These are phyloP conservation scores for Ophiostoma quercus DNA, from an alignment of 2,329 filamentous ascomycete species.

Conservation along the genomic window DNA sequence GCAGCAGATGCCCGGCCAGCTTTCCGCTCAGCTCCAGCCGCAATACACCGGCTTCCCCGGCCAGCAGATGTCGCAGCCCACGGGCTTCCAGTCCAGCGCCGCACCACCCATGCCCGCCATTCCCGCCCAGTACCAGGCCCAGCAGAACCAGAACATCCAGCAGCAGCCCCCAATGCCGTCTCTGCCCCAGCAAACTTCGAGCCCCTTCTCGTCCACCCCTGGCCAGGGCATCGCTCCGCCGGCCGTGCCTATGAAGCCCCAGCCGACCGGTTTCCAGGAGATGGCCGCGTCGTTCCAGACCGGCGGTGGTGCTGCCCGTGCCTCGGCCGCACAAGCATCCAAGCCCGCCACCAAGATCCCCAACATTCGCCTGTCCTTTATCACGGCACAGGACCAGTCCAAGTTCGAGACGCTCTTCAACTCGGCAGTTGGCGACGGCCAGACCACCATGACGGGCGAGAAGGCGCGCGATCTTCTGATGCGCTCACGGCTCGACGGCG, in stretches of 20 bases:
- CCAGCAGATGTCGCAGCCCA: constrained; percentile 43
- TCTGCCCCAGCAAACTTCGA: constrained; percentile 40
- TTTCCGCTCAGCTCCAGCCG: constrained; percentile 47
- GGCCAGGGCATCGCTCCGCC: constrained; percentile 42
- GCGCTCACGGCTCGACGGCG: constrained; percentile 80
- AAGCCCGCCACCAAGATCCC: constrained; percentile 72
- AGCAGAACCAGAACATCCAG: constrained; percentile 37
- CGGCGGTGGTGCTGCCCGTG: constrained; percentile 38
- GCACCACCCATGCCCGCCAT: constrained; percentile 54
- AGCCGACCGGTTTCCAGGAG: constrained; percentile 59
- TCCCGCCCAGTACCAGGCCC: constrained; percentile 54
- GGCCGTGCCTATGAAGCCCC: constrained; percentile 56
- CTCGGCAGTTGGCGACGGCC: constrained; percentile 78
- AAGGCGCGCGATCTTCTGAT: constrained; percentile 86
- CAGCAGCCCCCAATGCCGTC: constrained; percentile 23
- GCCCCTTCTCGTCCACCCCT: constrained; percentile 44
- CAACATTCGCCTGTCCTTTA: constrained; percentile 90
- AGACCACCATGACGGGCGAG: constrained; percentile 82
- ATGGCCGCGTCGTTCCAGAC: constrained; percentile 64
- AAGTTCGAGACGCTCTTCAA: constrained; percentile 98
- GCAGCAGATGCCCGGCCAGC: constrained; percentile 40
- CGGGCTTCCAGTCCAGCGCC: constrained; percentile 55
- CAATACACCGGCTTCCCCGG: constrained; percentile 63
- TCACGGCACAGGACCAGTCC: constrained; percentile 87
- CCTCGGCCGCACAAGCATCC: constrained; percentile 39